Conservation (phyloP, 2,329 filamentous ascomycete species). For the Trichoderma asperellum region DNA sequence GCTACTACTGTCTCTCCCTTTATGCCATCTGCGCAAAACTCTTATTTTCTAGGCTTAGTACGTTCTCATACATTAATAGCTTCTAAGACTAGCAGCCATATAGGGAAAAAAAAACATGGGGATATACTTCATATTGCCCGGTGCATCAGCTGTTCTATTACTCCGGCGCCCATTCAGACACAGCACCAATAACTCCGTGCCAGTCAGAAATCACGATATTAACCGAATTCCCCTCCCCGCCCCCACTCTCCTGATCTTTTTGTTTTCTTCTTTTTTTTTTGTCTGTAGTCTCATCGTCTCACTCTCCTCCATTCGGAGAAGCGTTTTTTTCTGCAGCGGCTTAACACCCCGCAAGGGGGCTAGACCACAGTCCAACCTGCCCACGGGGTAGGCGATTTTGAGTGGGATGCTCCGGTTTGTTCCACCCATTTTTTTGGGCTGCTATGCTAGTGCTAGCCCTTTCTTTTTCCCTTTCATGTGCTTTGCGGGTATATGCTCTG, state of each 20-base stretch:
- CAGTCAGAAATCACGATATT: conserved; percentile 7
- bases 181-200: conserved; percentile 11
- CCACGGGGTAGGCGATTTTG: neutral
- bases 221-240: neutral
- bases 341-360: neutral
- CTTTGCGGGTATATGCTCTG: neutral
- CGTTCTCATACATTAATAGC: neutral
- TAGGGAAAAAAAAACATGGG: neutral
- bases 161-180: neutral
- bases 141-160: neutral
- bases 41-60: neutral
- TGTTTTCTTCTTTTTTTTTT: neutral
- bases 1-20: neutral
- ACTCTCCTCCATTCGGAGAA: neutral
- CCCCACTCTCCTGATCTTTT: neutral
- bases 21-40: neutral
- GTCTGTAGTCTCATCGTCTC: neutral
- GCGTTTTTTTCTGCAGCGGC: conserved; percentile 5
- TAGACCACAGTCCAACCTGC: neutral
- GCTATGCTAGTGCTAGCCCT: neutral
- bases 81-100: neutral
- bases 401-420: neutral
- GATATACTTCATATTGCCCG: neutral
- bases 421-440: neutral
- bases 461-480: neutral